Evolutionary conservation across 805 yeast genomes (phyloP).

Genomic region (Tetrapisispora phaffii): DNA sequence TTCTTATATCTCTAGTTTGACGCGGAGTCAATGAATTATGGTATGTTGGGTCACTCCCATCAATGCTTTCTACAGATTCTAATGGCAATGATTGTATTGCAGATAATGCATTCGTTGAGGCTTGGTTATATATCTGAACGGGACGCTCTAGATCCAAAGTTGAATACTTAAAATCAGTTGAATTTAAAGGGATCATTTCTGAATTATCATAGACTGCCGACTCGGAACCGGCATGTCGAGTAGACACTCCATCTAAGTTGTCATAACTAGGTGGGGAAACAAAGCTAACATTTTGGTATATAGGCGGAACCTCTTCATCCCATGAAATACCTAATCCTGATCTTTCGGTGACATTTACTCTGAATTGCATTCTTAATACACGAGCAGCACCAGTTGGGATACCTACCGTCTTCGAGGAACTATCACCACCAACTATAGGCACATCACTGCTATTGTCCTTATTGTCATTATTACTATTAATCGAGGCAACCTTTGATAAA

Average conservation of each 20-base stretch:
- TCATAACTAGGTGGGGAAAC: slow-evolving; percentile 81
- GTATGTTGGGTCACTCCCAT: slow-evolving; percentile 20
- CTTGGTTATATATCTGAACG: not conserved
- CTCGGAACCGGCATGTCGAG: no score
- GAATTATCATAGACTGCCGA: not conserved
- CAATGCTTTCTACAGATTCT: slow-evolving; percentile 17
- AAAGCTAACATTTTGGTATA: slow-evolving; percentile 74
- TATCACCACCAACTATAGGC: not conserved
- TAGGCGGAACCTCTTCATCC: slow-evolving; percentile 99
- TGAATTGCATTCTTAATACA: slow-evolving; percentile 89
- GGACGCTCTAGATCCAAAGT: not conserved
- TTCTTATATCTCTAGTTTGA: slow-evolving; percentile 20
- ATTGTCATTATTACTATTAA: not conserved
- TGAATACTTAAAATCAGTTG: not conserved
- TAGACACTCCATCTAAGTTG: slow-evolving; percentile 2
- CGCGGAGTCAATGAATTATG: slow-evolving; percentile 25
- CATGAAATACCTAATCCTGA: slow-evolving; percentile 95
- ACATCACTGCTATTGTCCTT: not conserved
- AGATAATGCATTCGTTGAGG: not conserved
- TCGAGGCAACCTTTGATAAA: slow-evolving; percentile 12
- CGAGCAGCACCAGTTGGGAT: slow-evolving; percentile 95
- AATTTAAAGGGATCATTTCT: not conserved
- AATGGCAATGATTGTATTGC: not conserved
- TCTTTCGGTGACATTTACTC: slow-evolving; percentile 71
- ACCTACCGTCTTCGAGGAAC: slow-evolving; percentile 34